phyloP scores from a whole-genome alignment of 2,329 filamentous ascomycete species.

The Aureobasidium sp. region DNA sequence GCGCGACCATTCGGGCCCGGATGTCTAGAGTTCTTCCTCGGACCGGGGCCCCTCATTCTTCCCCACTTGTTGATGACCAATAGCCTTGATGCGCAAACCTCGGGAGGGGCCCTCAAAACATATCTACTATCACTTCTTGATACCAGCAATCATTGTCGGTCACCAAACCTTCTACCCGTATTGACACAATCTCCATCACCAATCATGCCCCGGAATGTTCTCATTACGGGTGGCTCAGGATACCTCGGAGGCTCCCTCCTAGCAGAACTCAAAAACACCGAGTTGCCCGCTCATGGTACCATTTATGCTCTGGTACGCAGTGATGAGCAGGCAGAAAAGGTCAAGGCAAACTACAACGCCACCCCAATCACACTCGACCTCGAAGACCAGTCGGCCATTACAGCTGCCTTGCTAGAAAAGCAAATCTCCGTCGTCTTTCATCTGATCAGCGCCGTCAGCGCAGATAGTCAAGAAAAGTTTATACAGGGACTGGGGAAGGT shows the following conservation, averaged over 20 bases:
- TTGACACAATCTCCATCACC: background rate
- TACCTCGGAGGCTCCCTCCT: constrained; percentile 46
- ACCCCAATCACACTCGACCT: constrained; percentile 35
- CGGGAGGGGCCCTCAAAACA: too few species aligned
- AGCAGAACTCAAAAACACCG: constrained; percentile 27
- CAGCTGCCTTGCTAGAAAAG: constrained; percentile 31
- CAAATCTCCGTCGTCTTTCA: constrained; percentile 43
- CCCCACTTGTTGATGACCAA: too few species aligned
- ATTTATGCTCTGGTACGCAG: constrained; percentile 42
- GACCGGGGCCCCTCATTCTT: too few species aligned
- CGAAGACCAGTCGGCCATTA: constrained; percentile 29
- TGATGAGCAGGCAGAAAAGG: constrained; percentile 35
- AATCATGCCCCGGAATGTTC: constrained; percentile 31
- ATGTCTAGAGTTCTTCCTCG: too few species aligned
- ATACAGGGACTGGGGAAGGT: constrained; percentile 41
- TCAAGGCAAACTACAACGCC: constrained; percentile 34
- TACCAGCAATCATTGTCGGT: too few species aligned
- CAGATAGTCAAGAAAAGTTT: constrained; percentile 29
- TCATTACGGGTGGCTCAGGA: constrained; percentile 45
- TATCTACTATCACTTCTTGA: too few species aligned
- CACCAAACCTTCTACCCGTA: background rate
- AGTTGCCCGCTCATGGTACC: constrained; percentile 33
- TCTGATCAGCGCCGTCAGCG: constrained; percentile 35
- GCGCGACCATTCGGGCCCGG: too few species aligned
- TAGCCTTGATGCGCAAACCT: too few species aligned